These are phyloP conservation scores for Graphilbum ipis-grandicollis DNA, from an alignment of 2,329 filamentous ascomycete species.

Conservation along the genomic window DNA sequence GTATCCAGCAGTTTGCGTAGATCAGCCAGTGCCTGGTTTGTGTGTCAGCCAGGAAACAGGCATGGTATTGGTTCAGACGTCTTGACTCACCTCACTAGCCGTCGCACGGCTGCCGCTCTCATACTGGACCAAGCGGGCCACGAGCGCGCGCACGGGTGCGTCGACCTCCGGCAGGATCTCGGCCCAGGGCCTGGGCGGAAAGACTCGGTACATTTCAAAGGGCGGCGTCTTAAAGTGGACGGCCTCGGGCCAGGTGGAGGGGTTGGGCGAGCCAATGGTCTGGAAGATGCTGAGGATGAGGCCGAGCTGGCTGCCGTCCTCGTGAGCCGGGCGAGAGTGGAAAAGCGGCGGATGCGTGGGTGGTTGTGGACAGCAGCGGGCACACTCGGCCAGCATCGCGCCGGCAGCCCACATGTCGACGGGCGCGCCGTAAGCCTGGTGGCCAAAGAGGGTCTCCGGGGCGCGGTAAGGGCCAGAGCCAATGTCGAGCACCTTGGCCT, in stretches of 20 bases:
- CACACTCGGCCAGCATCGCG: constrained; percentile 65
- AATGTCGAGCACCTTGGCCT: constrained; percentile 74
- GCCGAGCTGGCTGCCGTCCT: constrained; percentile 80
- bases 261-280: constrained; percentile 71
- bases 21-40: no score
- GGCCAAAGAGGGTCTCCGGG: constrained; percentile 79
- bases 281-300: constrained; percentile 87
- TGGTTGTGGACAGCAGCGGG: constrained; percentile 27
- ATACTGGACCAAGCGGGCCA: constrained; percentile 50
- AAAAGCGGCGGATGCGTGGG: constrained; percentile 50
- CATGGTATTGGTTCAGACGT: no score
- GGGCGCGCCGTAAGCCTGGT: constrained; percentile 49
- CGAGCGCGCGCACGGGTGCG: constrained; percentile 42
- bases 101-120: no score
- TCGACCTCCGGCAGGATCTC: constrained; percentile 47
- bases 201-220: constrained; percentile 77
- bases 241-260: constrained; percentile 71
- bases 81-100: no score
- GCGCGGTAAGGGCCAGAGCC: constrained; percentile 82
- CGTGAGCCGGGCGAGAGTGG: constrained; percentile 51
- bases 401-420: constrained; percentile 87
- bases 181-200: constrained; percentile 50
- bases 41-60: no score
- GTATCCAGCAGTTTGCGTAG: no score
- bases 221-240: constrained; percentile 51